Conservation (phyloP, 106 monocot species). For the Allium sativum region DNA sequence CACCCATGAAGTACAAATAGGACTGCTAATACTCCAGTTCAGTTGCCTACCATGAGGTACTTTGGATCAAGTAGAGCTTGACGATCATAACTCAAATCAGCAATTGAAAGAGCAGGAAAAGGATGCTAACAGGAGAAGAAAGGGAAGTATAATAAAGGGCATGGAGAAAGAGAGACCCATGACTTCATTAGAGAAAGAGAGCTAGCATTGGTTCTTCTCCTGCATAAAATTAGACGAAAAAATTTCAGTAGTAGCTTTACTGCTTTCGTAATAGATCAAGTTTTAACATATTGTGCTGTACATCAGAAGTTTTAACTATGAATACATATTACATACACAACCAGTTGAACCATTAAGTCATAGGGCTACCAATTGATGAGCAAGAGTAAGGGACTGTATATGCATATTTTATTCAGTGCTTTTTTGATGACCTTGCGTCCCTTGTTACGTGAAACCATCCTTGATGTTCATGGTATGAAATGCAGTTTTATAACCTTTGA, state of each 20-base stretch:
- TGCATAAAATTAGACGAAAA: background rate
- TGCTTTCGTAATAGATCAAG: constrained; percentile 1
- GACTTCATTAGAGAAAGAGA: background rate
- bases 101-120: constrained; percentile 10
- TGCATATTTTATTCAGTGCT: too few species aligned
- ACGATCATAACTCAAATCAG: constrained; percentile 33
- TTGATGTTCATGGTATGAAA: too few species aligned
- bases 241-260: background rate
- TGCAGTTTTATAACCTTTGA: too few species aligned
- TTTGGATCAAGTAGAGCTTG: constrained; percentile 32
- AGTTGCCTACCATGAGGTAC: constrained; percentile 32
- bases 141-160: constrained; percentile 7
- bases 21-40: constrained; percentile 27
- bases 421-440: too few species aligned
- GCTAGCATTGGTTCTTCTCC: constrained; percentile 8
- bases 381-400: too few species aligned
- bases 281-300: background rate
- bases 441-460: too few species aligned
- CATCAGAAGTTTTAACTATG: too few species aligned
- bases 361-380: too few species aligned
- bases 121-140: constrained; percentile 12
- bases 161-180: constrained; percentile 4
- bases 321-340: too few species aligned
- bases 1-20: constrained; percentile 38
- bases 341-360: too few species aligned